Base-by-base conservation (phyloP, 1,284 basidiomycete species). In the Cerioporus squamosus region DNA sequence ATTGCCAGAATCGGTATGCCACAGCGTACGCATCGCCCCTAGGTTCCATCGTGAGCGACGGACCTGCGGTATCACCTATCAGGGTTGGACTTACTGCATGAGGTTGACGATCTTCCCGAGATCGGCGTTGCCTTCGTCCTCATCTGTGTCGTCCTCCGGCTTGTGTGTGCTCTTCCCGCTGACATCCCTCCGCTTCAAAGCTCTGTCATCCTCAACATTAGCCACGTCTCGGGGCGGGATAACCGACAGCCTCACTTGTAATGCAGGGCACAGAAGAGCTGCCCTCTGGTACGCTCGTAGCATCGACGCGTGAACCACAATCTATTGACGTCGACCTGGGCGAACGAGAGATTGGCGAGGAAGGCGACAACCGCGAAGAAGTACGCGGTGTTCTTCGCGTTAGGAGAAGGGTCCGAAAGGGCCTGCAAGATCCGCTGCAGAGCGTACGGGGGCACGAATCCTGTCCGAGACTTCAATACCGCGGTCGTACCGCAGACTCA, bases 1-100 rank as follows among this genome's bases (percentile, higher is more conserved):
- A 87, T 44, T 87, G 81, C 87, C 87, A 90, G 68, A 90, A 90
- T 7, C 87, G 78, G 61, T 87, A 84, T 2, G 87, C 79, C 8
- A 90, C 85, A n/a, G 85, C 81, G 65, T 90, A 90, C 0, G 86
- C 78, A 70, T 90, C 87, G 22, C 87, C 86, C 70, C 87, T 89
- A 17, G 17, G 2, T 5, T n/a, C 20, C n/a, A 10, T 36, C 12
- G 14, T 3, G 9, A 5, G 9, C 6, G 6, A 36, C 33, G 15
- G 43, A 12, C 31, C 46, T 26, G 6, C 17, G 29, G 5, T 12
- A 36, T 22, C 20, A 7, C 29, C 40, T 39, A 39, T 18, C 15
- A 18, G 7, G 20, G 40, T 4, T 14, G 48, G 24, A 75, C 82
- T 60, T 59, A 87, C 86, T 87, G 86, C 86, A 88, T 88, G 40